Percentiles rank a stretch among this genome's conserved stretches.
Evolutionary conservation across 1,284 basidiomycete species (phyloP).

Genomic region (Ceratobasidium sp.): DNA sequence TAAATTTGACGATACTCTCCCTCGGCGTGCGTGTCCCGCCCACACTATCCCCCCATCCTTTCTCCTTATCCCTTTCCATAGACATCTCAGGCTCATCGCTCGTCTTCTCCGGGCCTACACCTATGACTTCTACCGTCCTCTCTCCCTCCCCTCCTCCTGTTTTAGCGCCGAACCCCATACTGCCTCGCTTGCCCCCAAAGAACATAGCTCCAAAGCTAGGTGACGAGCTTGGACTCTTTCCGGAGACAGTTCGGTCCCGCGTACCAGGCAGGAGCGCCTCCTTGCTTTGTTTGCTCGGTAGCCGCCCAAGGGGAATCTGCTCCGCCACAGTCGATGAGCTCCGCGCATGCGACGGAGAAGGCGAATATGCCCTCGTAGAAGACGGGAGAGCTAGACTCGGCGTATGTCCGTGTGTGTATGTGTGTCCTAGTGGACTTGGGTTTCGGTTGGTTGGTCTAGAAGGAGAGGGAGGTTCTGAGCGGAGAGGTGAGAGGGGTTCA

Average conservation of each 20-base stretch:
- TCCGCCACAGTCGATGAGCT: constrained; percentile 28
- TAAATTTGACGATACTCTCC: constrained; percentile 36
- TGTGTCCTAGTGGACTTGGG: constrained; percentile 28
- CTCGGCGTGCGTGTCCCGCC: constrained; percentile 23
- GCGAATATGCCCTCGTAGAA: constrained; percentile 8
- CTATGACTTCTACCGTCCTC: constrained; percentile 1
- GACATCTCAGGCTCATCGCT: neutral
- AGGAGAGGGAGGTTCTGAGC: constrained; percentile 3
- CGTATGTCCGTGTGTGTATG: neutral
- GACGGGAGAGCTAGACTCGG: constrained; percentile 19
- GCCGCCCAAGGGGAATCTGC: constrained; percentile 21
- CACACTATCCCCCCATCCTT: constrained; percentile 38
- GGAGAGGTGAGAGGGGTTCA: neutral
- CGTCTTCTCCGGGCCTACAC: neutral
- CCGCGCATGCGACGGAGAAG: neutral
- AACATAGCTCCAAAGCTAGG: constrained; percentile 35
- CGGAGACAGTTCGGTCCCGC: neutral
- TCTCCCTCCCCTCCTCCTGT: constrained; percentile 4
- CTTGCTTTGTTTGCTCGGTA: constrained; percentile 31
- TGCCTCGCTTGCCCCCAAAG: constrained; percentile 25
- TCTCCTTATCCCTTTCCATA: constrained; percentile 33
- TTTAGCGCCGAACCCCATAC: constrained; percentile 14
- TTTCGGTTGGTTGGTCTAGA: constrained; percentile 9
- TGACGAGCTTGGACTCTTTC: neutral
- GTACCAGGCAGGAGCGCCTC: constrained; percentile 22